These are phyloP conservation scores for Arachnomyces sp. DNA, from an alignment of 2,329 filamentous ascomycete species.

Conservation along the genomic window DNA sequence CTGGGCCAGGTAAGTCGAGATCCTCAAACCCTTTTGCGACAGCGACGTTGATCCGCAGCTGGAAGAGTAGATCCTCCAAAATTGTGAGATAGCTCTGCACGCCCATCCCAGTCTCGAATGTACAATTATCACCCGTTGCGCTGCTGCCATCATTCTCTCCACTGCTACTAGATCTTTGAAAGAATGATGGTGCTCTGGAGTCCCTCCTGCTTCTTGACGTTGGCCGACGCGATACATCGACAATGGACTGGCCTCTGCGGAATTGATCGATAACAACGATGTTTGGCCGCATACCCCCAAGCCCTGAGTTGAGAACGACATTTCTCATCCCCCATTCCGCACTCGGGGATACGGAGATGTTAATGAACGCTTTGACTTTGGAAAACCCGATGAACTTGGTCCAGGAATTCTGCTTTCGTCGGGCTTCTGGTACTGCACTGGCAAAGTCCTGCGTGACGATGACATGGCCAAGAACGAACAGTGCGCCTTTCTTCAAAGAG, in stretches of 20 bases:
- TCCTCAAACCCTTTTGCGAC: slow-evolving; percentile 72
- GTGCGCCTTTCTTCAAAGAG: slow-evolving; percentile 74
- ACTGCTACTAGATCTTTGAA: slow-evolving; percentile 2
- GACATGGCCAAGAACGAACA: slow-evolving; percentile 81
- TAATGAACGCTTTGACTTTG: slow-evolving; percentile 81
- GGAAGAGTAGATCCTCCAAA: slow-evolving; percentile 69
- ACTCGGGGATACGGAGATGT: slow-evolving; percentile 72
- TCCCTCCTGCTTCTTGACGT: slow-evolving; percentile 12
- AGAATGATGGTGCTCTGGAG: slow-evolving; percentile 18
- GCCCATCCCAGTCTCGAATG: slow-evolving; percentile 59
- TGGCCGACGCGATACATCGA: slow-evolving; percentile 24
- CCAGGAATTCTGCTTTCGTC: slow-evolving; percentile 73
- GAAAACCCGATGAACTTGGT: slow-evolving; percentile 80
- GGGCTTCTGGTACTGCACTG: slow-evolving; percentile 68
- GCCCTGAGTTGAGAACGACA: slow-evolving; percentile 67
- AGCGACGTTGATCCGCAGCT: slow-evolving; percentile 74
- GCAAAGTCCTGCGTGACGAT: slow-evolving; percentile 79
- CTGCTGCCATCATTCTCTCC: slow-evolving; percentile 4
- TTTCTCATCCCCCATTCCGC: slow-evolving; percentile 82
- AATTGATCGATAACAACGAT: slow-evolving; percentile 75
- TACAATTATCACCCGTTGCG: slow-evolving; percentile 54
- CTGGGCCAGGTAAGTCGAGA: slow-evolving; percentile 60
- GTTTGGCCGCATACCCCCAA: slow-evolving; percentile 84
- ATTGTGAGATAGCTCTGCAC: slow-evolving; percentile 71
- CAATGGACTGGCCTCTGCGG: slow-evolving; percentile 49